Evolutionary conservation across 768 basidiomycete genomes (phyloP), one percentile per base, ranked within the genome.

Genomic region (Mycena pura): DNA sequence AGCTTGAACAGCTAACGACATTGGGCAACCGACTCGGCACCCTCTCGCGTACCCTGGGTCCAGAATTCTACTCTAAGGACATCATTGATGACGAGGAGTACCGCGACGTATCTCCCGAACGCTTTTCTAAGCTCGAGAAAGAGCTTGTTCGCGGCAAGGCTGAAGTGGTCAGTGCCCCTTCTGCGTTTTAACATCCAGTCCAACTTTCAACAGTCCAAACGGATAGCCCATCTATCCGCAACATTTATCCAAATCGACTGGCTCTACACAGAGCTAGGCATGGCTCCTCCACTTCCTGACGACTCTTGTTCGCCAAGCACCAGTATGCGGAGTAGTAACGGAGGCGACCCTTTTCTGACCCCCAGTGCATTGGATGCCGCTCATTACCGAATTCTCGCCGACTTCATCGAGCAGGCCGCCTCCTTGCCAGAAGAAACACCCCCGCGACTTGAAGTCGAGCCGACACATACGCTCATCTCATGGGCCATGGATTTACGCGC

Each of bases 91-190:
- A 77, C 4, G 62, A 67, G 40, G 77, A 82, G 6, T 81, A 84
- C 68, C 80, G 84, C 22, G 91, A 95, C 67, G 91, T 95, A 15
- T 89, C 87, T 11, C 88, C 90, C 0, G 93, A 95, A 64, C 84
- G 91, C 13, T 92, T 96, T 69, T 81, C 86, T 44, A 88, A 80
- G 67, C 78, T 96, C 6, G 92, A 95, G 79, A 90, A 91, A 71
- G 93, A 95, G 69, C 82, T 95, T 17, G 87, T 91, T 10, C 81
- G 90, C 52, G 93, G 92, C 11, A 94, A 94, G 74, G 84, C 84
- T n/a, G 94, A 96, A 84, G 83, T 93, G 53, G 91, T 93, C 67
- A 69, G 91, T 80, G n/a, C 38, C 28, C 61, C 39, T 53, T 51
- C n/a, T 15, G 11, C 6, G n/a, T 14, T 21, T 6, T 38, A 2